Evolutionary conservation across 2,329 filamentous ascomycete species (phyloP).

Genomic region (Lachnellula arida): DNA sequence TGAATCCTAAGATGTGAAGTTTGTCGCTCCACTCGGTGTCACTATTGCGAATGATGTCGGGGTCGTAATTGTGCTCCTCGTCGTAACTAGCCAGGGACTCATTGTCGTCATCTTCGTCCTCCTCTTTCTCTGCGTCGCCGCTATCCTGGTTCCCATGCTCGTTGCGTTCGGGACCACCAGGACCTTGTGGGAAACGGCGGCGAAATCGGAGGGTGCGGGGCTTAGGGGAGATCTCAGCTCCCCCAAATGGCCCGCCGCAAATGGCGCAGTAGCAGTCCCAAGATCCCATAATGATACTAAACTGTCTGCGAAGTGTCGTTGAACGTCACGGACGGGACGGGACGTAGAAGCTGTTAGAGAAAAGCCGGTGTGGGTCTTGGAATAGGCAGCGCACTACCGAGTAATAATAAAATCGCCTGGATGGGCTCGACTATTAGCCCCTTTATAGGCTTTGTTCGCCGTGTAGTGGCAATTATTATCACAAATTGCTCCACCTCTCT

Average conservation of each 20-base stretch:
- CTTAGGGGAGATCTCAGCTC: neutral
- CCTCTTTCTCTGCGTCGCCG: neutral
- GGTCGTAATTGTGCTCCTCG: neutral
- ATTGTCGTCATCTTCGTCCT: neutral
- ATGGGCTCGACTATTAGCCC: too few relatives aligned
- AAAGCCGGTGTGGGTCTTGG: too few relatives aligned
- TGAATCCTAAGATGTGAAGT: slow-evolving; percentile 3
- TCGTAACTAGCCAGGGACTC: neutral
- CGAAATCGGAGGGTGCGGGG: neutral
- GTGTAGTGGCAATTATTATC: too few relatives aligned
- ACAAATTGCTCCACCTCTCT: too few relatives aligned
- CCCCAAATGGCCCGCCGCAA: slow-evolving; percentile 1
- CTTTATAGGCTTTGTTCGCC: too few relatives aligned
- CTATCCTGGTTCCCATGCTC: neutral
- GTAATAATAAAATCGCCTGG: too few relatives aligned
- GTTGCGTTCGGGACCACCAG: too few relatives aligned
- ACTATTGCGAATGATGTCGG: neutral
- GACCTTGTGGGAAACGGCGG: neutral
- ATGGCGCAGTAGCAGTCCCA: slow-evolving; percentile 8
- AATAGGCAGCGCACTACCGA: too few relatives aligned
- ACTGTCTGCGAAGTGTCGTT: too few relatives aligned
- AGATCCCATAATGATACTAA: slow-evolving; percentile 1
- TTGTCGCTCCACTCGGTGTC: neutral
- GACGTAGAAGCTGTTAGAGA: too few relatives aligned
- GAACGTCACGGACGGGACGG: too few relatives aligned